Evolutionary conservation across 225 moss, liverwort and hornwort genomes (phyloP), one percentile per base, ranked within the genome.

Genomic region (Pseudisothecium myosuroides): DNA sequence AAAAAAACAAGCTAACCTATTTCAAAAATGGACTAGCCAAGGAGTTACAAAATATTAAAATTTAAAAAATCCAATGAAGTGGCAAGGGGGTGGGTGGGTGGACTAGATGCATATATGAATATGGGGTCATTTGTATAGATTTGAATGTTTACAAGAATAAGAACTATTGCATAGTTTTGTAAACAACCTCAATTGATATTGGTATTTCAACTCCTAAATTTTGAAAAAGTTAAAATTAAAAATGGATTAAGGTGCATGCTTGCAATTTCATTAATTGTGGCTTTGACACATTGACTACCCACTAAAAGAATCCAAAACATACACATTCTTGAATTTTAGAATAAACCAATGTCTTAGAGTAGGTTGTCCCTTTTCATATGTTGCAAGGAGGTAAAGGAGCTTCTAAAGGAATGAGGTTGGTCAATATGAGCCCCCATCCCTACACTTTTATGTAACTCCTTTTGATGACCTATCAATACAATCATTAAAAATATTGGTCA

Each of bases 81-180:
- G 12, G 7, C 10, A 21, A 68, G 4, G 5, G 1, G 2, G 10
- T n/a, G 15, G 12, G 13, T 3, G 1, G 2, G 10, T n/a, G 15
- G 12, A 7, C 2, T 66, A 20, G 10, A 18, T 65, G 18, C 18
- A 34, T 36, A 12, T 22, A 22, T n/a, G 4, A 7, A 24, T 39
- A 14, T 24, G 14, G 7, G 4, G 1, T 7, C 7, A n/a, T n/a
- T 7, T 69, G 66, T 8, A 69, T 1, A 0, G 2, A 39, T 68
- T 23, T 2, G 7, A 3, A 6, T 68, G 12, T 7, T 23, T 22
- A 69, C 4, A 39, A 69, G 13, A 4, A 39, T 69, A 7, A 23
- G 4, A 37, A 39, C 14, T 69, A 39, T 23, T 2, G 2, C 4
- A 22, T n/a, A 13, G 7, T 22, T 68, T 12, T 68, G 13, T 23